Evolutionary conservation across 495 filamentous ascomycete species (phyloP), one percentile per base, ranked within the genome.

Genomic region (Aspergillus sclerotiicarbonarius): DNA sequence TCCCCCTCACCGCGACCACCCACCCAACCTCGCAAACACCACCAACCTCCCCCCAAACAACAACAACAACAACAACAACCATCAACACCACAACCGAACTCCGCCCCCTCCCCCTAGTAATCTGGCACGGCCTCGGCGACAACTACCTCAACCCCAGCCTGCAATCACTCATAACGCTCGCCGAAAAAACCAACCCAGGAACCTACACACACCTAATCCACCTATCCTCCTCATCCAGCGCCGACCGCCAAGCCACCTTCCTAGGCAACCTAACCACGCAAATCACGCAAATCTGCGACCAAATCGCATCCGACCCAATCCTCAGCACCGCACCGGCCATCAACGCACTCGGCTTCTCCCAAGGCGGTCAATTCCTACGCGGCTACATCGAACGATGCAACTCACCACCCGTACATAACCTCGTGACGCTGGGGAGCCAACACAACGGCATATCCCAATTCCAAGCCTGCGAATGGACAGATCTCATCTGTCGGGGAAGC

Each of bases 321-420:
- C 84, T 96, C 16, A 87, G 87, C 44, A 87, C 86, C 13, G 89
- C 90, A 6, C 85, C 87, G 0, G 90, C 88, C 58, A 81, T 96
- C 71, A 93, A 98, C 71, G 95, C 90, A 2, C 71, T 98, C 18
- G 94, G 94, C 6, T 97, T 98, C 79, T 92, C 88, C 25, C 94
- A 98, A 71, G 94, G 94, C 61, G 95, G 94, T 32, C 91, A 96
- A 67, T 97, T 98, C 76, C 83, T 98, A 12, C 89, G 94, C 58
- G 94, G 80, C n/a, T 93, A 92, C 73, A 80, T 96, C 65, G 87
- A 98, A 79, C 83, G 90, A 12, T 98, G 94, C 80, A 95, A 94
- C 71, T 71, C 68, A 46, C 90, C 92, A 3, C 90, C 86, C 3
- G 84, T 98, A 19, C 81, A 82, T 43, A 94, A 83, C 66, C 82